A percentile compares a stretch with the other conserved stretches of the same genome.
Evolutionary conservation across 495 filamentous ascomycete species (phyloP).

Genomic region (Sporormia fimetaria): DNA sequence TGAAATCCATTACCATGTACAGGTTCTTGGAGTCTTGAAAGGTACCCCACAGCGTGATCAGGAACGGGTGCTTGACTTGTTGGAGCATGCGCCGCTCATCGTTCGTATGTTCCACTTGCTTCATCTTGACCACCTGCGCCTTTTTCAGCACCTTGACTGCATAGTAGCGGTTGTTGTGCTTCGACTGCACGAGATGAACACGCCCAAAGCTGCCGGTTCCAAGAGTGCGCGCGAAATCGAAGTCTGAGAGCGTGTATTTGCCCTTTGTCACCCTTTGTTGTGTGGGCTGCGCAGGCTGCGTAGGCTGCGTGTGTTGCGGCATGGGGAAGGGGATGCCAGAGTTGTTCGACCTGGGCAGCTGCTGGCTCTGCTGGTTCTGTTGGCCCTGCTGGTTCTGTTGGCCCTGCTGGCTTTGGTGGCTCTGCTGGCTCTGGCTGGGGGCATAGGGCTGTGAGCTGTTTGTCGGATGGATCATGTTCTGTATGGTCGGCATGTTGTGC

Average conservation of each 20-base stretch:
- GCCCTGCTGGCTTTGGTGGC: slow-evolving; percentile 28
- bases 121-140: slow-evolving; percentile 98
- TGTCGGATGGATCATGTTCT: slow-evolving; percentile 57
- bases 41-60: slow-evolving; percentile 96
- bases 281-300: slow-evolving; percentile 15
- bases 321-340: slow-evolving; percentile 20
- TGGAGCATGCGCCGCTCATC: slow-evolving; percentile 92
- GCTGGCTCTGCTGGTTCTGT: slow-evolving; percentile 28
- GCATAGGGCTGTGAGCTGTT: slow-evolving; percentile 25
- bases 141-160: slow-evolving; percentile 98
- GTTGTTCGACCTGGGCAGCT: slow-evolving; percentile 1
- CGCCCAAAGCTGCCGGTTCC: slow-evolving; percentile 95
- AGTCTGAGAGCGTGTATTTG: slow-evolving; percentile 91
- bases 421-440: slow-evolving; percentile 19
- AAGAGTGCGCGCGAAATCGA: slow-evolving; percentile 74
- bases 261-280: slow-evolving; percentile 70
- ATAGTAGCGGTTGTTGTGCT: slow-evolving; percentile 94
- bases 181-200: slow-evolving; percentile 91
- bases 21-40: slow-evolving; percentile 92
- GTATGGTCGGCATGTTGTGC: slow-evolving; percentile 56
- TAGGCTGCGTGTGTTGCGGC: slow-evolving; percentile 5
- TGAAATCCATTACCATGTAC: slow-evolving; percentile 99
- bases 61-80: slow-evolving; percentile 90
- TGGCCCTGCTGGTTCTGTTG: slow-evolving; percentile 29
- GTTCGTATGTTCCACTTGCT: slow-evolving; percentile 98